phyloP scores from a whole-genome alignment of 352 stramenopile genomes.

The Phytopythium boreale region DNA sequence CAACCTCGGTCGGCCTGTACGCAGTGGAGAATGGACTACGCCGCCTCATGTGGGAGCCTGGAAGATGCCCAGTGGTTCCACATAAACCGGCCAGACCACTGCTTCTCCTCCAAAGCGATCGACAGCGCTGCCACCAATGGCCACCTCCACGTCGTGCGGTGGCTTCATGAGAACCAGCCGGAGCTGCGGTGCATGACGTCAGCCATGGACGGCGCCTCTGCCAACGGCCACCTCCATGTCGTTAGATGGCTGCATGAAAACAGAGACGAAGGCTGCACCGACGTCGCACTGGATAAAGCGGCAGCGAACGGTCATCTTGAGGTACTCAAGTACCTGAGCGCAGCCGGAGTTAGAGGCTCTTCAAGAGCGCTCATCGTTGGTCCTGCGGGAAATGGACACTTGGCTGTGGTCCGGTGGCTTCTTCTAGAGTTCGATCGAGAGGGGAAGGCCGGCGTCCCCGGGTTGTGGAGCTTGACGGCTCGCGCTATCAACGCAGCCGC shows the following conservation, averaged over 20 bases:
- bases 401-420: neutral
- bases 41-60: neutral
- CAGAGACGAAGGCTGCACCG: neutral
- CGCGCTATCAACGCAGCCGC: neutral
- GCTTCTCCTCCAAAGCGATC: neutral
- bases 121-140: neutral
- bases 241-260: neutral
- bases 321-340: neutral
- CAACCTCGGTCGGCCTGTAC: neutral
- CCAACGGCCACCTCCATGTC: neutral
- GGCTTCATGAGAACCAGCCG: neutral
- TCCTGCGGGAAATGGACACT: neutral
- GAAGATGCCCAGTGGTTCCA: neutral
- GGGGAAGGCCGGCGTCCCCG: neutral
- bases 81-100: neutral
- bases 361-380: neutral
- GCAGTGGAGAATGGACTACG: constrained; percentile 1
- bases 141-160: neutral
- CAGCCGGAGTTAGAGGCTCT: neutral
- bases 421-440: neutral
- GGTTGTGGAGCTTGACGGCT: neutral
- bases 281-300: neutral
- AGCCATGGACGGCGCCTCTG: neutral
- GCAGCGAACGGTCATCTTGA: neutral
- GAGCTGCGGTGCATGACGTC: neutral